A percentile compares a stretch with the other conserved stretches of the same genome.
Conservation (phyloP, 192 early-diverging fungal genomes). For the Kickxella alabastrina region DNA sequence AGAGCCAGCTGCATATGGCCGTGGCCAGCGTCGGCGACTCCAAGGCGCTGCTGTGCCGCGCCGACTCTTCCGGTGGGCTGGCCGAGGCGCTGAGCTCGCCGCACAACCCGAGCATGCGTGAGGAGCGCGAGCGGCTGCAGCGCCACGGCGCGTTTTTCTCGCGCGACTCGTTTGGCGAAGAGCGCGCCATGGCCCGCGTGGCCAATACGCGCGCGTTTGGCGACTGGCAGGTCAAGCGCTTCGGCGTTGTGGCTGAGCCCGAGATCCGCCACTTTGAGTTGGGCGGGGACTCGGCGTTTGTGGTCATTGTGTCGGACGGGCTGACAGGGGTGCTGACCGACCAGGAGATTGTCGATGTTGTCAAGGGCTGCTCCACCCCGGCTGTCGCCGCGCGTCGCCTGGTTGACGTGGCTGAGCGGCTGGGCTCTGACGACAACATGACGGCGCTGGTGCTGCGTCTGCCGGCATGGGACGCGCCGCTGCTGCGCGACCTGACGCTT, state of each 20-base stretch:
- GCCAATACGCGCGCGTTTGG: slow-evolving; percentile 69
- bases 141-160: slow-evolving; percentile 68
- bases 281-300: slow-evolving; percentile 59
- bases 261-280: slow-evolving; percentile 57
- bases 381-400: slow-evolving; percentile 55
- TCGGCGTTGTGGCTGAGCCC: slow-evolving; percentile 69
- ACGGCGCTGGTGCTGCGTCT: slow-evolving; percentile 67
- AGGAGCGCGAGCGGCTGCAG: slow-evolving; percentile 61
- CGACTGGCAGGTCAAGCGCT: slow-evolving; percentile 65
- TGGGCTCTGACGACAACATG: slow-evolving; percentile 69
- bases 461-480: slow-evolving; percentile 63
- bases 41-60: slow-evolving; percentile 46
- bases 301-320: slow-evolving; percentile 70
- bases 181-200: slow-evolving; percentile 61
- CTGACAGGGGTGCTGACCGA: slow-evolving; percentile 67
- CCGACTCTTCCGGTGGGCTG: slow-evolving; percentile 57
- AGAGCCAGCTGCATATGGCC: slow-evolving; percentile 57
- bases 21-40: slow-evolving; percentile 73
- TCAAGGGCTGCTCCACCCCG: slow-evolving; percentile 60
- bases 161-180: slow-evolving; percentile 73
- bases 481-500: slow-evolving; percentile 68
- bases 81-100: slow-evolving; percentile 57
- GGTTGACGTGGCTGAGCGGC: slow-evolving; percentile 59
- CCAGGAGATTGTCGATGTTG: slow-evolving; percentile 70
- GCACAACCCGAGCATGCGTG: slow-evolving; percentile 63